A percentile compares a stretch with the other conserved stretches of the same genome.
Evolutionary conservation across 306 rosid species (phyloP).

Genomic region (Trifolium dubium): DNA sequence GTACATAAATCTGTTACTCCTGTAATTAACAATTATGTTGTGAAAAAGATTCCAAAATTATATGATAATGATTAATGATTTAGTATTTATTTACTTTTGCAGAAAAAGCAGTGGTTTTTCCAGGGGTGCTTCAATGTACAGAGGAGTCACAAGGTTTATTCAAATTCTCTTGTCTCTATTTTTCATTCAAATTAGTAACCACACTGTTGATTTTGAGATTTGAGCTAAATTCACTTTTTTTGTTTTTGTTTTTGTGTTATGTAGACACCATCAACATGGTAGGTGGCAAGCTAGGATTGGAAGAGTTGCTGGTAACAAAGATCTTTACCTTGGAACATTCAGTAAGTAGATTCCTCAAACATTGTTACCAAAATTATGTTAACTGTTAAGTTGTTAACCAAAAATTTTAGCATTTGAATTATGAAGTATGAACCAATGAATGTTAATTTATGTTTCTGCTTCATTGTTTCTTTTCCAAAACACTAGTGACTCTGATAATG

Average conservation of each 20-base stretch:
- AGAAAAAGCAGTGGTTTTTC: conserved; percentile 99
- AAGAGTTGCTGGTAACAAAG: conserved; percentile 98
- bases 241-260: conserved; percentile 6
- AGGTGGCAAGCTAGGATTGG: conserved; percentile 99
- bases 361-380: neutral
- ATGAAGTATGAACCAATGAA: too few relatives aligned
- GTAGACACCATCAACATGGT: conserved; percentile 97
- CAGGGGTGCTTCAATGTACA: conserved; percentile 92
- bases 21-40: neutral
- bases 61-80: neutral
- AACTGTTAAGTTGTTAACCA: neutral
- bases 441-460: conserved; percentile 14
- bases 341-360: conserved; percentile 55
- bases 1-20: conserved; percentile 41
- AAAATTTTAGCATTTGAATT: neutral
- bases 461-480: conserved; percentile 41
- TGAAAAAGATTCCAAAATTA: neutral
- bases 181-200: neutral
- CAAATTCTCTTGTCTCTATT: conserved; percentile 6
- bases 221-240: conserved; percentile 4
- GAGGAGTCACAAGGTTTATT: conserved; percentile 93
- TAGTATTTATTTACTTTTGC: conserved; percentile 39
- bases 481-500: conserved; percentile 42
- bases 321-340: conserved; percentile 97
- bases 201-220: neutral